These are phyloP conservation scores for Drosera capensis DNA, from an alignment of 148 eudicot species.

Conservation along the genomic window DNA sequence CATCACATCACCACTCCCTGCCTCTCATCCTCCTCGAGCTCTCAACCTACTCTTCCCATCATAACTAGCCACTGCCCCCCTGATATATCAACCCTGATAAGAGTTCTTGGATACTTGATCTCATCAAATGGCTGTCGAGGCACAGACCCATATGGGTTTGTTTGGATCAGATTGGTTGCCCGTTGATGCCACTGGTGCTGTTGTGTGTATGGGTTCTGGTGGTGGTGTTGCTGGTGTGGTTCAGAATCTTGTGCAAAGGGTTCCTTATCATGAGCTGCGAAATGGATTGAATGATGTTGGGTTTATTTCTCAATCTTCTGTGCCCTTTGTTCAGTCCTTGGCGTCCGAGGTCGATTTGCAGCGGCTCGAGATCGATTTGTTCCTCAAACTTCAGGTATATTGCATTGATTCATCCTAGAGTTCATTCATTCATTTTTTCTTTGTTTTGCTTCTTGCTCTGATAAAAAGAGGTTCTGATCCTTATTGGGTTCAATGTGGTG, in stretches of 20 bases:
- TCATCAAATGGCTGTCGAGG: constrained; percentile 19
- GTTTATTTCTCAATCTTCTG: constrained; percentile 4
- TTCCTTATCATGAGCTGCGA: constrained; percentile 1
- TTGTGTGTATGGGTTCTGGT: constrained; percentile 8
- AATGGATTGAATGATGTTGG: background rate
- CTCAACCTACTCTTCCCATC: too few relatives aligned
- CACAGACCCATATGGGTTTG: too few relatives aligned
- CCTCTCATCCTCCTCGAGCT: too few relatives aligned
- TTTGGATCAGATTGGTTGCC: constrained; percentile 12
- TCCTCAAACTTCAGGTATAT: constrained; percentile 37
- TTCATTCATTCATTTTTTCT: background rate
- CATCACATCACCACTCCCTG: too few relatives aligned
- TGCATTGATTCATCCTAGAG: background rate
- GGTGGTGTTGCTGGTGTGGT: constrained; percentile 7
- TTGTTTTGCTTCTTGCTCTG: background rate
- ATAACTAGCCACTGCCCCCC: constrained; percentile 13
- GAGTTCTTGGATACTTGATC: background rate
- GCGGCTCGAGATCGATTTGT: constrained; percentile 24
- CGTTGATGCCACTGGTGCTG: constrained; percentile 7
- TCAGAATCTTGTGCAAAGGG: background rate
- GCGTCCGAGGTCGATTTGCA: constrained; percentile 28
- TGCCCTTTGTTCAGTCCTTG: constrained; percentile 13
- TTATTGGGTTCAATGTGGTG: background rate
- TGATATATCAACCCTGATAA: background rate
- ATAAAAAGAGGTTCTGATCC: too few relatives aligned